phyloP scores from a whole-genome alignment of 768 basidiomycete genomes.

The Naematelia encephala region DNA sequence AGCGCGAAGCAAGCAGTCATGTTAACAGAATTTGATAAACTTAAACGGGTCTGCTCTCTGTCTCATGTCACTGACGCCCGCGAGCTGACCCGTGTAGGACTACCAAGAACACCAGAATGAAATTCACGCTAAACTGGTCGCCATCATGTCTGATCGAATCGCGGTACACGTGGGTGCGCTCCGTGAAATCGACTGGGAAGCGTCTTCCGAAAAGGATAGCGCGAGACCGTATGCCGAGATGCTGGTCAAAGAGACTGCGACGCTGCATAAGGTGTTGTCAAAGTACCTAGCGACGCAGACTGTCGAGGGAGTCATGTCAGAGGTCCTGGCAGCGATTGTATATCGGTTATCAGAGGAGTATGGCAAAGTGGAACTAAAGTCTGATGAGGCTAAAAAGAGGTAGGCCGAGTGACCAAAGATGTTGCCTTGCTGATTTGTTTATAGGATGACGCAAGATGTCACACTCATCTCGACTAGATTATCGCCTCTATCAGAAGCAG shows the following conservation, averaged over 20 bases:
- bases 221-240: constrained; percentile 73
- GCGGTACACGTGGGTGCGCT: constrained; percentile 78
- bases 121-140: constrained; percentile 93
- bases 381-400: constrained; percentile 81
- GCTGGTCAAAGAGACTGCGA: constrained; percentile 89
- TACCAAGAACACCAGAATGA: constrained; percentile 99
- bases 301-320: constrained; percentile 91
- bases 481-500: constrained; percentile 68
- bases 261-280: constrained; percentile 90
- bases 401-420: no score
- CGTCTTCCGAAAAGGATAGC: constrained; percentile 40
- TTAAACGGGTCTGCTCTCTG: constrained; percentile 71
- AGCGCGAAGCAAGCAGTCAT: constrained; percentile 93
- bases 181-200: constrained; percentile 76
- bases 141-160: constrained; percentile 95
- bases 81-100: constrained; percentile 58
- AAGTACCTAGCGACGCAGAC: constrained; percentile 75
- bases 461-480: constrained; percentile 72
- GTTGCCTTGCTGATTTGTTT: constrained; percentile 1
- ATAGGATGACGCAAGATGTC: constrained; percentile 75
- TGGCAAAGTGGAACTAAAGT: constrained; percentile 72
- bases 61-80: neutral
- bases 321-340: constrained; percentile 91
- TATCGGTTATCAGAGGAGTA: constrained; percentile 85
- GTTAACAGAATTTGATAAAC: constrained; percentile 95